Conservation (phyloP, 495 filamentous ascomycete genomes). For the Filosporella fistucella region DNA sequence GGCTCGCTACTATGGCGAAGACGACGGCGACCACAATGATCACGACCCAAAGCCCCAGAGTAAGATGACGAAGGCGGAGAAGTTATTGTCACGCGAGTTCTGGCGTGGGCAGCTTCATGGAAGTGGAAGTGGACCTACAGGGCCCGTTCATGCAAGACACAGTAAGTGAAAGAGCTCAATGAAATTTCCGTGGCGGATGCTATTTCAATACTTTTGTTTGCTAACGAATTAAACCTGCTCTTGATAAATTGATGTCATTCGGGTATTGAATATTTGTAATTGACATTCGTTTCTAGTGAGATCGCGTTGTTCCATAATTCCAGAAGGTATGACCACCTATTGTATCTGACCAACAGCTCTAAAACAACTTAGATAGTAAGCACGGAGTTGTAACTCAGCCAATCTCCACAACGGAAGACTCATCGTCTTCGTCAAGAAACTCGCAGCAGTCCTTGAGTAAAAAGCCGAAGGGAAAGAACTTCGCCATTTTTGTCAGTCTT, state of each 20-base stretch:
- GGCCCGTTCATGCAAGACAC: slow-evolving; percentile 16
- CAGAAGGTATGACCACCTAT: slow-evolving; percentile 6
- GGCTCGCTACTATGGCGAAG: slow-evolving; percentile 16
- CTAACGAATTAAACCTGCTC: neutral
- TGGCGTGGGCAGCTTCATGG: slow-evolving; percentile 16
- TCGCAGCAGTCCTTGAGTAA: neutral
- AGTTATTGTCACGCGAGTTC: slow-evolving; percentile 11
- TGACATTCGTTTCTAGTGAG: too few species aligned
- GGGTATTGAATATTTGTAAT: too few species aligned
- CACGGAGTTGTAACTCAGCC: too few species aligned
- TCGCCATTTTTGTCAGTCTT: slow-evolving; percentile 10
- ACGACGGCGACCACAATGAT: slow-evolving; percentile 3
- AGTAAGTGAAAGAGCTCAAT: too few species aligned
- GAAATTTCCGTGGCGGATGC: too few species aligned
- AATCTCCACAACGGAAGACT: neutral
- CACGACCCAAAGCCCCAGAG: neutral
- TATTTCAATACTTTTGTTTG: neutral
- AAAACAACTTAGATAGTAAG: too few species aligned
- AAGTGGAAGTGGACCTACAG: neutral
- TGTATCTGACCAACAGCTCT: too few species aligned
- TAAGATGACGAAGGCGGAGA: slow-evolving; percentile 1
- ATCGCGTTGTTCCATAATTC: slow-evolving; percentile 5
- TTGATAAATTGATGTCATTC: too few species aligned
- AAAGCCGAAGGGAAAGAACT: slow-evolving; percentile 7
- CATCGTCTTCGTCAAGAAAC: neutral